Conservation (phyloP, 73 alveolate species). For the Paraurostyla sp. region DNA sequence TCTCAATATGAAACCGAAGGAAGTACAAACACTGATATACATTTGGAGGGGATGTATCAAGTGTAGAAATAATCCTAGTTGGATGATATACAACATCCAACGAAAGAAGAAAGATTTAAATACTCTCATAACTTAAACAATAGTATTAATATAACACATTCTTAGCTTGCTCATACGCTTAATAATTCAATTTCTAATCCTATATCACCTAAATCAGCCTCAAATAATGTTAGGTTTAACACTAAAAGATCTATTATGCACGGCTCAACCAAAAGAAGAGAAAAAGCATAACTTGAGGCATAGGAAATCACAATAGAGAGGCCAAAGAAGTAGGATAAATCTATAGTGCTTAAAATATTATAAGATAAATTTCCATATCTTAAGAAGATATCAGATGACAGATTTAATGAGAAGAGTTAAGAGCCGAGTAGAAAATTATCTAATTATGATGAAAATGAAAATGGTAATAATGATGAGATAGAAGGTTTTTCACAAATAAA, state of each 20-base stretch:
- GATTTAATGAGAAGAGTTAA: no score
- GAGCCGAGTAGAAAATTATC: no score
- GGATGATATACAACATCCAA: neutral
- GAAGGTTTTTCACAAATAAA: no score
- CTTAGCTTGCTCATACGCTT: no score
- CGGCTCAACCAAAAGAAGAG: neutral
- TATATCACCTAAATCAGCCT: no score
- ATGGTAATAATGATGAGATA: no score
- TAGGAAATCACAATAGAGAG: neutral
- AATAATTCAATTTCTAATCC: no score
- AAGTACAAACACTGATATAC: neutral
- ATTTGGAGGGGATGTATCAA: constrained; percentile 11
- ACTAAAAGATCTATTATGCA: no score
- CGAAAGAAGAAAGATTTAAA: neutral
- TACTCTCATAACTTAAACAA: neutral
- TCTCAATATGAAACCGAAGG: neutral
- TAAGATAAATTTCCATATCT: neutral
- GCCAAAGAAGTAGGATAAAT: neutral
- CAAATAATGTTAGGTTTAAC: no score
- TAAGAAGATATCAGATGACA: neutral
- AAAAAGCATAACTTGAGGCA: neutral
- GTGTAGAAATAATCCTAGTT: neutral
- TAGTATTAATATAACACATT: no score
- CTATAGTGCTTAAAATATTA: neutral
- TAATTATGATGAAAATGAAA: no score